Evolutionary conservation across 2,329 filamentous ascomycete genomes (phyloP), one percentile per base, ranked within the genome.

Genomic region (Juglanconis juglandina): DNA sequence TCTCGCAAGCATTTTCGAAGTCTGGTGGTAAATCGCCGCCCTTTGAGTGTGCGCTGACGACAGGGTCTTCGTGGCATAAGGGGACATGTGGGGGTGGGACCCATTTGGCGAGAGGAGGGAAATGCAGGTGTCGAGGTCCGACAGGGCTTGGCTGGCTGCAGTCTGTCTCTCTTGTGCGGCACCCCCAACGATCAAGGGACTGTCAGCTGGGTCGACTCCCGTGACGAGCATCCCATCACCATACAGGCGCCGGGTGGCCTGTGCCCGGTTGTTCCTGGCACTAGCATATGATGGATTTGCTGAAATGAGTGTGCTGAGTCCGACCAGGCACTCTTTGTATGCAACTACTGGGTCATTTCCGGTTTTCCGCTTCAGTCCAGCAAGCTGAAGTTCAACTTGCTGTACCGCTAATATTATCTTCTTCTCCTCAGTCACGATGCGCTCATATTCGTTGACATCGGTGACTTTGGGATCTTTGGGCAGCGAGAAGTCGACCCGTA

Each of bases 241-340:
- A 64, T 88, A 86, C 59, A 86, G 73, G 52, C 87, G 77, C 30
- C 88, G 77, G 35, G 82, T 67, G 8, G 87, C 80, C 71, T 93
- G 90, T 3, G 87, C 90, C 53, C 89, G 81, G 72, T 94, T 93
- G 70, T 92, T 89, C 60, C 85, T 82, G 5, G 86, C 88, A 64
- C 87, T 90, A 30, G 89, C 88, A 72, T 93, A 93, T 37, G 76
- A 73, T 3, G 89, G 87, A 56, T 85, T 71, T 32, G 81, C 73
- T 2, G 76, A 68, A 46, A 92, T 82, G 37, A 92, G 77, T 2
- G 72, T 69, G 35, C 80, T 78, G 5, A 93, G 75, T 5, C 76
- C 72, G 9, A 71, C 69, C 17, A 87, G 71, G 56, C 79, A 79
- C 41, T 72, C 63, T 33, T 72, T 75, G 66, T 86, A 87, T 44